Evolutionary conservation across 1,284 basidiomycete species (phyloP).

Genomic region (Pterulicium gracile): DNA sequence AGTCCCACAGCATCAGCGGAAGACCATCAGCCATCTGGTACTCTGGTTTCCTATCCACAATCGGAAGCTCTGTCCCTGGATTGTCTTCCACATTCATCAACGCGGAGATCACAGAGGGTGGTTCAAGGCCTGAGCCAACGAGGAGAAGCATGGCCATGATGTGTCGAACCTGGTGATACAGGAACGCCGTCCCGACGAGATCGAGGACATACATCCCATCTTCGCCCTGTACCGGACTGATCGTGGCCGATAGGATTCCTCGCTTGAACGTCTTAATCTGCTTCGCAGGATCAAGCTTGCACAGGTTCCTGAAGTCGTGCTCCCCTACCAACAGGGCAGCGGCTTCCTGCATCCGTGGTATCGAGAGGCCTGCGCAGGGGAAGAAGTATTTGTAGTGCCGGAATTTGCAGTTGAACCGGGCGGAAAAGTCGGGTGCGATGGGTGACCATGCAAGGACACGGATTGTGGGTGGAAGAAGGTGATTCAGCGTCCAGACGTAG

Average conservation of each 20-base stretch:
- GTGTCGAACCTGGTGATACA: conserved; percentile 97
- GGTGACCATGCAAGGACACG: conserved; percentile 95
- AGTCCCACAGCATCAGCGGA: conserved; percentile 90
- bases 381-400: conserved; percentile 99
- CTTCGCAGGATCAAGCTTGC: conserved; percentile 90
- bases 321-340: conserved; percentile 71
- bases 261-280: conserved; percentile 79
- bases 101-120: conserved; percentile 58
- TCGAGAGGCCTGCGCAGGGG: conserved; percentile 50
- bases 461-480: conserved; percentile 83
- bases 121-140: conserved; percentile 76
- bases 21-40: conserved; percentile 91
- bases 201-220: conserved; percentile 67
- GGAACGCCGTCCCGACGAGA: conserved; percentile 81
- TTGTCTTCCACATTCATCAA: conserved; percentile 57
- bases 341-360: conserved; percentile 70
- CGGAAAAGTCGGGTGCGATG: conserved; percentile 71
- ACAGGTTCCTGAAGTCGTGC: conserved; percentile 95
- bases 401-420: conserved; percentile 79
- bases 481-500: conserved; percentile 80
- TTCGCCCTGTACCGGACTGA: conserved; percentile 31
- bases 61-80: conserved; percentile 23
- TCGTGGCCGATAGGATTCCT: conserved; percentile 53
- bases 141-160: conserved; percentile 92
- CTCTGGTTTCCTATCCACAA: conserved; percentile 68